Conservation (phyloP, 108 stramenopile genomes). For the Conticribra weissflogii region DNA sequence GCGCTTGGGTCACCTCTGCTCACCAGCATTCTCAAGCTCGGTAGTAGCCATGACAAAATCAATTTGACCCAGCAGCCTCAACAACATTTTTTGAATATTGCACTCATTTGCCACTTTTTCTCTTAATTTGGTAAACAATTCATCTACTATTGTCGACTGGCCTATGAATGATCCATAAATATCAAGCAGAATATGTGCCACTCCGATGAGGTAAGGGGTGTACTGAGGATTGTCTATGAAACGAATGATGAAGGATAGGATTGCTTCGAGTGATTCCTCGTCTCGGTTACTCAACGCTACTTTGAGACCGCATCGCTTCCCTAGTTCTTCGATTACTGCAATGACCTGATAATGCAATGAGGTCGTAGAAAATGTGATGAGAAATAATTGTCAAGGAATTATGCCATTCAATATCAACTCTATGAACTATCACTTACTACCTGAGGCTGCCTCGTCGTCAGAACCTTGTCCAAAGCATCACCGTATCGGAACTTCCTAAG, state of each 20-base stretch:
- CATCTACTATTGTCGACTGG: slow-evolving; percentile 83
- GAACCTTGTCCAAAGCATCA: slow-evolving; percentile 86
- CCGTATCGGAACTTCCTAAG: slow-evolving; percentile 89
- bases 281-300: slow-evolving; percentile 85
- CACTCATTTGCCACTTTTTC: slow-evolving; percentile 73
- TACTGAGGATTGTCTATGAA: slow-evolving; percentile 81
- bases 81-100: slow-evolving; percentile 58
- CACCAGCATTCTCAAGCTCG: slow-evolving; percentile 37
- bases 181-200: slow-evolving; percentile 59
- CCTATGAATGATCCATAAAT: slow-evolving; percentile 54
- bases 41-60: slow-evolving; percentile 67
- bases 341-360: slow-evolving; percentile 42
- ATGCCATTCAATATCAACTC: neutral
- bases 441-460: slow-evolving; percentile 70
- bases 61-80: slow-evolving; percentile 76
- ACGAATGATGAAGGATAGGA: slow-evolving; percentile 80
- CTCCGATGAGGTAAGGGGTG: slow-evolving; percentile 72
- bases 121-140: slow-evolving; percentile 83
- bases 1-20: too few relatives aligned
- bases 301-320: slow-evolving; percentile 77
- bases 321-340: slow-evolving; percentile 87
- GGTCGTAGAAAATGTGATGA: neutral
- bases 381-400: too few relatives aligned
- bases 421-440: slow-evolving; percentile 26
- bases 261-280: slow-evolving; percentile 84